A percentile compares a stretch with the other conserved stretches of the same genome.
Evolutionary conservation across 768 basidiomycete genomes (phyloP).

Genomic region (Imleria badia): DNA sequence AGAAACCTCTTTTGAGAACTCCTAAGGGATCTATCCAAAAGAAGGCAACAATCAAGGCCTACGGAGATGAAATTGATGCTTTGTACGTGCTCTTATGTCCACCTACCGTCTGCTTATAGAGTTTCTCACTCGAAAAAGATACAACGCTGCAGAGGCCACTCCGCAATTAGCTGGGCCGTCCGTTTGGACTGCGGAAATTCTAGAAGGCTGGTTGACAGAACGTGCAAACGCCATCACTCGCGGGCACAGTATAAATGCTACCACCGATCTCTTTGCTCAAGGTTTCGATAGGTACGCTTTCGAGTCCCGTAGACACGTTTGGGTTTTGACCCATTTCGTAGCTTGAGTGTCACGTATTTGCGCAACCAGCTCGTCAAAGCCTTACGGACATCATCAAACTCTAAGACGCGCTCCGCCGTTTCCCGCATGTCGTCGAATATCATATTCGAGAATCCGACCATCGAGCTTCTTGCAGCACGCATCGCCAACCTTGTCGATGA

Average conservation of each 20-base stretch:
- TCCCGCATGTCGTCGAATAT: no score
- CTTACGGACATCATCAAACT: no score
- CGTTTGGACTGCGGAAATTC: neutral
- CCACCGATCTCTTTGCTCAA: constrained; percentile 25
- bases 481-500: no score
- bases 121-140: neutral
- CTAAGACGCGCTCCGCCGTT: no score
- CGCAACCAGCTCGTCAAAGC: no score
- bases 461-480: no score
- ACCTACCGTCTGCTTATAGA: neutral
- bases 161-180: neutral
- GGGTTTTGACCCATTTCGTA: no score
- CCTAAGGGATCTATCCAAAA: constrained; percentile 27
- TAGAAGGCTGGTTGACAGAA: constrained; percentile 6
- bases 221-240: neutral
- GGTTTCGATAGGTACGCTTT: constrained; percentile 33
- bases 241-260: constrained; percentile 1
- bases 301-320: no score
- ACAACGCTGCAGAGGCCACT: neutral
- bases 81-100: constrained; percentile 9
- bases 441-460: no score
- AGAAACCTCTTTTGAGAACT: constrained; percentile 33
- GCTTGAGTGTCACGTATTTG: no score
- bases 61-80: constrained; percentile 22
- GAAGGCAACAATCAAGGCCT: constrained; percentile 16